These are phyloP conservation scores for Phaeoacremonium minimum DNA, from an alignment of 2,329 filamentous ascomycete species.

Conservation along the genomic window DNA sequence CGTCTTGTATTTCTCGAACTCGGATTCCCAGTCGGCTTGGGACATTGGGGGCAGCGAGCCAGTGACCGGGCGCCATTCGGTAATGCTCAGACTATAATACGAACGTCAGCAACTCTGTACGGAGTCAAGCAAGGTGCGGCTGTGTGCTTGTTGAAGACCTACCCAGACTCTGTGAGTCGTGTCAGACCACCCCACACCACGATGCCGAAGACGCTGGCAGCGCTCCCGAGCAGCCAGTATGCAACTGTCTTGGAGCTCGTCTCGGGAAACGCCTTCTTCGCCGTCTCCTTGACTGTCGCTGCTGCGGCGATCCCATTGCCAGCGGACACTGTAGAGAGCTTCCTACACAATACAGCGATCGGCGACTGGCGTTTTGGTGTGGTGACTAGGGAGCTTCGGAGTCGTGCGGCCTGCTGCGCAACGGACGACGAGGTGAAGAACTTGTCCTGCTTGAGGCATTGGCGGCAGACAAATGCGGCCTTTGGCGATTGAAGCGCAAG, in stretches of 20 bases:
- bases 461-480: slow-evolving; percentile 40
- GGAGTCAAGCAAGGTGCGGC: too few relatives aligned
- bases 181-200: slow-evolving; percentile 94
- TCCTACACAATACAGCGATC: slow-evolving; percentile 10
- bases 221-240: slow-evolving; percentile 90
- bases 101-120: slow-evolving; percentile 10
- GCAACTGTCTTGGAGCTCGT: slow-evolving; percentile 73
- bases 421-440: background rate
- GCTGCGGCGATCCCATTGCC: slow-evolving; percentile 5
- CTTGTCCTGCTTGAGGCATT: slow-evolving; percentile 35
- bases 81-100: slow-evolving; percentile 76
- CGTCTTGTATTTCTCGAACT: slow-evolving; percentile 87
- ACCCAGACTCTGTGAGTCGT: slow-evolving; percentile 93
- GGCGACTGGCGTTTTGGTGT: slow-evolving; percentile 18
- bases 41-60: slow-evolving; percentile 82
- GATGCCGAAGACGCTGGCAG: slow-evolving; percentile 92
- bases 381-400: slow-evolving; percentile 31
- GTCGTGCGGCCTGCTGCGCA: slow-evolving; percentile 19
- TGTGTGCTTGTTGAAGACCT: too few relatives aligned
- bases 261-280: slow-evolving; percentile 45
- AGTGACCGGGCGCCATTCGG: slow-evolving; percentile 96
- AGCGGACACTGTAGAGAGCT: slow-evolving; percentile 6
- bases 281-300: slow-evolving; percentile 14
- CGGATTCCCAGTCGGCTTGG: slow-evolving; percentile 78
- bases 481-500: slow-evolving; percentile 15